Base-by-base conservation (phyloP, 371 early-diverging fungal species). In the Batkoa obscura region DNA sequence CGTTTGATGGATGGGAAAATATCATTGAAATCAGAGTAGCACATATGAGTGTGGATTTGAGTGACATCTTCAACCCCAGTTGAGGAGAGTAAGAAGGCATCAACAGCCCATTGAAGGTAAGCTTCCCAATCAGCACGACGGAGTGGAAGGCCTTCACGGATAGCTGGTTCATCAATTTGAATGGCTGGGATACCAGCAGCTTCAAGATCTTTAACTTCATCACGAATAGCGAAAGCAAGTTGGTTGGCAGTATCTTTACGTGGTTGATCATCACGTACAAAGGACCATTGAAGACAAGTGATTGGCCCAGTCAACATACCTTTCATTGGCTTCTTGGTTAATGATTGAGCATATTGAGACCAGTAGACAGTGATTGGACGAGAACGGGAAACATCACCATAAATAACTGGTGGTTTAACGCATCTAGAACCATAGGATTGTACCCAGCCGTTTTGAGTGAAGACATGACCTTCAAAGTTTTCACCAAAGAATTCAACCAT, bases 11-110 rank as follows among this genome's bases (percentile, higher is more conserved):
- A 81, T 54, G 76, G 76, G 72, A 95, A 87, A 71, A 95, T 95
- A 72, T 92, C 94, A 69, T 94, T 88, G 72, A 95, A 95, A 72
- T 94, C 94, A 68, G 86, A 85, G 84, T 94, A 95, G 78, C 95
- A 95, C 76, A 87, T 86, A 70, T 90, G 90, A 58, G 92, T 82
- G 80, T 95, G 96, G 71, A 95, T 90, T 74, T 95, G 91, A 57
- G 94, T 93, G 34, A 76, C 76, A 65, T 90, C 79, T 34, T 70
- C 64, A 53, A 96, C 95, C 61, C 87, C 89, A 55, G 84, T 73
- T 56, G 88, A 86, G 58, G 92, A 75, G 56, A 96, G 76, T 65
- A 84, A 79, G 86, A 96, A 96, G 60, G 88, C 78, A 49, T 81
- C 84, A 60, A 91, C 92, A 58, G 96, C 87, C 96, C 96, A 96